A percentile compares a stretch with the other conserved stretches of the same genome.
phyloP scores from a whole-genome alignment of 2,329 filamentous ascomycete species.

The Sordariomycetes sp. region DNA sequence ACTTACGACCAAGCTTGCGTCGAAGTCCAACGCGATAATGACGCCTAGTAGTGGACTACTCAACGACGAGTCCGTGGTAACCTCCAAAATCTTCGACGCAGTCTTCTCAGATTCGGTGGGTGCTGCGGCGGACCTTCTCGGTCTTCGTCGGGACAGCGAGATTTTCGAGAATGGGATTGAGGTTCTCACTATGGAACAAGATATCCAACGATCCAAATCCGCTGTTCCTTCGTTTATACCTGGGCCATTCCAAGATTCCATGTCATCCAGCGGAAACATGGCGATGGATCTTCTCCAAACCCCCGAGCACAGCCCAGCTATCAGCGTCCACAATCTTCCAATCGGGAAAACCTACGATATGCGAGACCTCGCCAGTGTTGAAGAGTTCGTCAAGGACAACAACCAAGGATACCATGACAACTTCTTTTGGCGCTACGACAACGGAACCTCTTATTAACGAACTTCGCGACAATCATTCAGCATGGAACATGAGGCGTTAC shows the following conservation, averaged over 20 bases:
- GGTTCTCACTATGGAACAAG: neutral
- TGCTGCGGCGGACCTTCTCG: neutral
- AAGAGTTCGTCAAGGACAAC: neutral
- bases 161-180: neutral
- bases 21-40: slow-evolving; percentile 14
- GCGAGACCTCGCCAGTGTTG: neutral
- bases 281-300: neutral
- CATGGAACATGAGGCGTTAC: neutral
- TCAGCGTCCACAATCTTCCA: neutral
- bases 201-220: neutral
- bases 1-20: slow-evolving; percentile 11
- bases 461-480: neutral
- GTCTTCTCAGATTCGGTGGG: neutral
- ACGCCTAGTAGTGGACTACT: slow-evolving; percentile 6
- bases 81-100: neutral
- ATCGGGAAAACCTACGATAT: neutral
- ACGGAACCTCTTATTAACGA: neutral
- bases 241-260: neutral
- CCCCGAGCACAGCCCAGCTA: neutral
- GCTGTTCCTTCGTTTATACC: neutral
- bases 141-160: neutral
- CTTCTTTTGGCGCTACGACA: neutral
- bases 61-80: neutral
- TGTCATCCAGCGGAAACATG: neutral
- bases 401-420: neutral